Percentiles rank a stretch among this genome's conserved stretches.
Evolutionary conservation across 441 rosid genomes (phyloP).

Genomic region (Pelargonium cotyledonis): DNA sequence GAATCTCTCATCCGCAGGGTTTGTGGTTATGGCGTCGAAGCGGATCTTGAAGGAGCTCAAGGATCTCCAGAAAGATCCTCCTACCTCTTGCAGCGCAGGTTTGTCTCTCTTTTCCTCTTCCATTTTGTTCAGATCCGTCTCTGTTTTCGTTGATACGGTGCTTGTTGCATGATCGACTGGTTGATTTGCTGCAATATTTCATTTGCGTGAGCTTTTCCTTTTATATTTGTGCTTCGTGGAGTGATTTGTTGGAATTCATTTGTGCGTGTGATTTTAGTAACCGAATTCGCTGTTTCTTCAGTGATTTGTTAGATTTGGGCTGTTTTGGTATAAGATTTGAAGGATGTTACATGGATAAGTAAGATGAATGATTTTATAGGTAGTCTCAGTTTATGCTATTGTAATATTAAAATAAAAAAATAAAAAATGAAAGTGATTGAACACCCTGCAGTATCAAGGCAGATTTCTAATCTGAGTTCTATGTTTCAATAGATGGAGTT

Average conservation of each 20-base stretch:
- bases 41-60: no score
- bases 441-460: no score
- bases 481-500: no score
- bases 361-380: background rate
- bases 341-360: no score
- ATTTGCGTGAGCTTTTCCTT: background rate
- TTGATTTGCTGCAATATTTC: background rate
- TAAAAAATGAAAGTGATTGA: background rate
- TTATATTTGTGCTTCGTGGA: background rate
- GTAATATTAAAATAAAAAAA: no score
- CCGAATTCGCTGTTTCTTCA: background rate
- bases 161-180: background rate
- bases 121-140: background rate
- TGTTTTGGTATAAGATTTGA: no score
- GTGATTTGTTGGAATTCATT: constrained; percentile 1
- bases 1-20: background rate
- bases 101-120: background rate
- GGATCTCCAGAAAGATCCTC: constrained; percentile 33
- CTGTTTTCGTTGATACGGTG: background rate
- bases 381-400: background rate
- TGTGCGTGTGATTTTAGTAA: background rate
- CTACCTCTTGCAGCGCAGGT: constrained; percentile 39
- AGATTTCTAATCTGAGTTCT: no score
- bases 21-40: background rate
- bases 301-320: no score